Percentiles rank a stretch among this genome's conserved stretches.
phyloP scores from a whole-genome alignment of 441 rosid species.

The Flueggea neowawraea region DNA sequence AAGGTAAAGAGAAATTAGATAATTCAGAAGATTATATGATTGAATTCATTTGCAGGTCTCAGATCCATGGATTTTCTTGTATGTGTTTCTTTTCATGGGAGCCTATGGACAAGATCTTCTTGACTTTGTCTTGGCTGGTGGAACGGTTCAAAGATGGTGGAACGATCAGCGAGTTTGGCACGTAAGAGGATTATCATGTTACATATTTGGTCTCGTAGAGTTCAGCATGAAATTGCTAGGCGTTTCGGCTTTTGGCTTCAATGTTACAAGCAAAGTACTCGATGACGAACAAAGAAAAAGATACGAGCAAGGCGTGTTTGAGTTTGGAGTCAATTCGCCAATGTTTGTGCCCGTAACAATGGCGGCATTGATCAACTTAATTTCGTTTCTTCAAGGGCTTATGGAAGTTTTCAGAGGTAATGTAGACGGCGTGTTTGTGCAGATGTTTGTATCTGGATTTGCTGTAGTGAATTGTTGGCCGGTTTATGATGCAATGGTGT shows the following conservation, averaged over 20 bases:
- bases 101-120: slow-evolving; percentile 49
- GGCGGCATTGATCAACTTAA: slow-evolving; percentile 47
- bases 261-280: slow-evolving; percentile 46
- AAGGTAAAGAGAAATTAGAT: too few relatives aligned
- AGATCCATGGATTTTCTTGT: slow-evolving; percentile 50
- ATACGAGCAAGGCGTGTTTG: slow-evolving; percentile 52
- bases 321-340: slow-evolving; percentile 48
- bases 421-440: slow-evolving; percentile 25
- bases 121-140: slow-evolving; percentile 38
- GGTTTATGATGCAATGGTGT: slow-evolving; percentile 52
- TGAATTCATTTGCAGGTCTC: slow-evolving; percentile 28
- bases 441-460: slow-evolving; percentile 40
- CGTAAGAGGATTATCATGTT: slow-evolving; percentile 45
- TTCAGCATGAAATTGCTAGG: slow-evolving; percentile 39
- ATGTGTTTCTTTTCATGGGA: slow-evolving; percentile 54
- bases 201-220: slow-evolving; percentile 37
- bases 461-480: slow-evolving; percentile 24
- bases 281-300: slow-evolving; percentile 47
- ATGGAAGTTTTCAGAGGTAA: background rate
- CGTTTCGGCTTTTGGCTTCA: slow-evolving; percentile 36
- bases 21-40: too few relatives aligned
- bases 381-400: slow-evolving; percentile 35
- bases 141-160: slow-evolving; percentile 60
- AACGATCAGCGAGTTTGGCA: slow-evolving; percentile 67
- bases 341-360: slow-evolving; percentile 42